A percentile compares a stretch with the other conserved stretches of the same genome.
Evolutionary conservation across 2,329 filamentous ascomycete species (phyloP).

Genomic region (Aspergillus cejpii): DNA sequence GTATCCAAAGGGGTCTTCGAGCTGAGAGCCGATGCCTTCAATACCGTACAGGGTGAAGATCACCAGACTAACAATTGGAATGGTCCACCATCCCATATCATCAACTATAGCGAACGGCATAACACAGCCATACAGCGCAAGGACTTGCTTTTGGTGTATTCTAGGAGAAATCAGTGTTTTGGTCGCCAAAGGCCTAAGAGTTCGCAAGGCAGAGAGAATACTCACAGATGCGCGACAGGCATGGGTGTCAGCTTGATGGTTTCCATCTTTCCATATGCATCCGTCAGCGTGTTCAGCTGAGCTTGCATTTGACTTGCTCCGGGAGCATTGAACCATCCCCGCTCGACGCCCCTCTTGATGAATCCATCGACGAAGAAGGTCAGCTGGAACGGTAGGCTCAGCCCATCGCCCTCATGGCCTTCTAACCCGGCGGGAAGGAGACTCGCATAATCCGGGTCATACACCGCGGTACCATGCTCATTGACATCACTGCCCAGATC

Average conservation of each 20-base stretch:
- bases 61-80: constrained; percentile 54
- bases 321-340: constrained; percentile 55
- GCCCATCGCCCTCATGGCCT: constrained; percentile 52
- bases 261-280: constrained; percentile 58
- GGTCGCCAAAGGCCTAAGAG: not conserved
- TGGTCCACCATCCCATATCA: constrained; percentile 57
- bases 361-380: constrained; percentile 55
- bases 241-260: constrained; percentile 59
- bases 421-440: constrained; percentile 47
- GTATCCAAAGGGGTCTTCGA: constrained; percentile 61
- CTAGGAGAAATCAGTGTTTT: constrained; percentile 21
- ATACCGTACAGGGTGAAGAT: constrained; percentile 60
- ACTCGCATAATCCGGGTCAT: constrained; percentile 46
- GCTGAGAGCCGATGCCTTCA: constrained; percentile 56
- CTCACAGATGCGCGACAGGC: constrained; percentile 54
- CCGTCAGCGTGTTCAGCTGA: constrained; percentile 51
- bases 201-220: not conserved
- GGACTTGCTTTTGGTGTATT: constrained; percentile 59
- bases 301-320: constrained; percentile 53
- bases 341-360: constrained; percentile 50
- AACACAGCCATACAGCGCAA: constrained; percentile 55
- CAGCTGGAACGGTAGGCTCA: constrained; percentile 56
- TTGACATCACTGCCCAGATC: constrained; percentile 28
- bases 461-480: constrained; percentile 26
- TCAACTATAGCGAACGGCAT: constrained; percentile 59